phyloP scores from a whole-genome alignment of 164 flowering plant species.

The Paratinospora sagittata region DNA sequence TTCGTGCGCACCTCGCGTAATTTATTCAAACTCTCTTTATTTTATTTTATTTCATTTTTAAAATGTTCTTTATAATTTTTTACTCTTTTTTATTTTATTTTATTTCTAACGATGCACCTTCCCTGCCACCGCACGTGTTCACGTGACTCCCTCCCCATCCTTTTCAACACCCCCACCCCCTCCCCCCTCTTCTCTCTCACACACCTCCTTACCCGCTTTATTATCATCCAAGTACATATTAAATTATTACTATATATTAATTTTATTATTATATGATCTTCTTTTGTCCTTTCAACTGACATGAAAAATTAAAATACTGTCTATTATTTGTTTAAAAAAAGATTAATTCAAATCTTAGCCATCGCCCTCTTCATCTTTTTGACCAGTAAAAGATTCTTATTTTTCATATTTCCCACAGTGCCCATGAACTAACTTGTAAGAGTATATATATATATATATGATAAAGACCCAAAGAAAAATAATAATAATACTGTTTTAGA shows the following conservation, averaged over 20 bases:
- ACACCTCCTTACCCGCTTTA: not conserved
- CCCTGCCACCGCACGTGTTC: conserved; percentile 59
- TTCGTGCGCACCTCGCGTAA: conserved; percentile 36
- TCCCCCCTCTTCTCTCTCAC: too few relatives aligned
- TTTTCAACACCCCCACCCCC: too few relatives aligned
- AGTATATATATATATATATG: too few relatives aligned
- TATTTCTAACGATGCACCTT: conserved; percentile 55
- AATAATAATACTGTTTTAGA: too few relatives aligned
- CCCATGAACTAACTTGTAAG: too few relatives aligned
- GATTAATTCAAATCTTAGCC: conserved; percentile 23
- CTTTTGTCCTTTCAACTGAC: not conserved
- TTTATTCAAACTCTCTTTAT: not conserved
- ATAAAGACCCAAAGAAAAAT: too few relatives aligned
- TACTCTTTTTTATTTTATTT: conserved; percentile 12
- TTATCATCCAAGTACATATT: not conserved
- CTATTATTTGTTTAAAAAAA: not conserved
- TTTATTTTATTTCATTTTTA: not conserved
- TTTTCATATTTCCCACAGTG: not conserved
- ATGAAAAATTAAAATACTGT: not conserved
- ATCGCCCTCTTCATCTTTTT: conserved; percentile 20
- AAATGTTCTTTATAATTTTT: too few relatives aligned
- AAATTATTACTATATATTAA: not conserved
- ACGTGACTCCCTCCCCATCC: conserved; percentile 45
- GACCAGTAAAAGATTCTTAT: conserved; percentile 38
- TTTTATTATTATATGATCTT: not conserved